Percentiles rank a stretch among this genome's conserved stretches.
Conservation (phyloP, 352 stramenopile species). For the Peronospora belbahrii region DNA sequence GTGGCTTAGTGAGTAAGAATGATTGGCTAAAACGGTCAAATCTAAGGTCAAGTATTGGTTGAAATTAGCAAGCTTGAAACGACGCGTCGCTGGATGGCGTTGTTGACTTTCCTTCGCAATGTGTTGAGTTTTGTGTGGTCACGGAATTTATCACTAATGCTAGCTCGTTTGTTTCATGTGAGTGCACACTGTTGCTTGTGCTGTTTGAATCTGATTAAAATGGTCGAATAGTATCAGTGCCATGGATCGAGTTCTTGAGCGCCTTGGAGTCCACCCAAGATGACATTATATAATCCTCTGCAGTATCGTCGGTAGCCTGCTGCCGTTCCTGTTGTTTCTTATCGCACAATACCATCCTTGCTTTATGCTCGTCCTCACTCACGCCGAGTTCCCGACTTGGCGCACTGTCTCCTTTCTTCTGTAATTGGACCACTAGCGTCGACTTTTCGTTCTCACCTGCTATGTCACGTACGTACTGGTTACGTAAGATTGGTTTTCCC, state of each 20-base stretch:
- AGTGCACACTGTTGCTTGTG: no score
- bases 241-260: conserved; percentile 90
- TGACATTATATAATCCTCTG: conserved; percentile 93
- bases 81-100: no score
- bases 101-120: no score
- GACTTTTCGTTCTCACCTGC: conserved; percentile 96
- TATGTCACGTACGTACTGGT: conserved; percentile 84
- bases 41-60: background rate
- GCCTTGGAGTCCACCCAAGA: conserved; percentile 91
- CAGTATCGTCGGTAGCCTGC: conserved; percentile 76
- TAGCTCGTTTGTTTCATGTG: no score
- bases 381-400: conserved; percentile 77
- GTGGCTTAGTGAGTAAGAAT: conserved; percentile 3
- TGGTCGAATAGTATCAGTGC: conserved; percentile 77
- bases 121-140: no score
- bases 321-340: conserved; percentile 88
- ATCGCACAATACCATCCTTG: conserved; percentile 96
- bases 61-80: conserved; percentile 14
- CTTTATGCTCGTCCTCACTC: conserved; percentile 92
- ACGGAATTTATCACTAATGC: no score
- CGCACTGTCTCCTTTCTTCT: conserved; percentile 83
- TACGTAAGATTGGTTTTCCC: conserved; percentile 91
- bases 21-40: background rate
- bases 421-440: conserved; percentile 87
- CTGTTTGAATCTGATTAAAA: no score